Evolutionary conservation across 306 rosid species (phyloP).

Genomic region (Acacia melanoxylon): DNA sequence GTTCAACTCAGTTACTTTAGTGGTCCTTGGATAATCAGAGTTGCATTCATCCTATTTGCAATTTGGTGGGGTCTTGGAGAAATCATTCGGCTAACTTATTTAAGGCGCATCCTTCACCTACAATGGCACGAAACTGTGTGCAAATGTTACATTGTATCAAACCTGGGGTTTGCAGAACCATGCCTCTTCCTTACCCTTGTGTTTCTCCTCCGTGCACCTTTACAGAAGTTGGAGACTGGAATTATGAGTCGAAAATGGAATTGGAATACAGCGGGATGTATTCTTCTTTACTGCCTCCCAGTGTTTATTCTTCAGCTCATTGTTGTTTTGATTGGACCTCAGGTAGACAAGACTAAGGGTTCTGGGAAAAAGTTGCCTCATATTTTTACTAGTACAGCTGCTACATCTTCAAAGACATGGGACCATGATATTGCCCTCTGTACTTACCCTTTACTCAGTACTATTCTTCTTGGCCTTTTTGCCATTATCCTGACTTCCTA

Average conservation of each 20-base stretch:
- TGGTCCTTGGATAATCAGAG: constrained; percentile 97
- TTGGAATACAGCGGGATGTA: constrained; percentile 65
- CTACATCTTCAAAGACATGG: constrained; percentile 35
- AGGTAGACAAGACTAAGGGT: constrained; percentile 44
- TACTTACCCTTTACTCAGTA: constrained; percentile 92
- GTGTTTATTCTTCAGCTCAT: constrained; percentile 79
- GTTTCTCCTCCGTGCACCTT: constrained; percentile 91
- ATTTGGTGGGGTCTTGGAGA: constrained; percentile 99
- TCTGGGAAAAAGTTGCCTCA: constrained; percentile 50
- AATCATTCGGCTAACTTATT: constrained; percentile 68
- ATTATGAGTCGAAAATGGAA: constrained; percentile 82
- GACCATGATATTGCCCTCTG: constrained; percentile 61
- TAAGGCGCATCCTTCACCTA: constrained; percentile 57
- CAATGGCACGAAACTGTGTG: constrained; percentile 87
- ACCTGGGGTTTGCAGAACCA: constrained; percentile 97
- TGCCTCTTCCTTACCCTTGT: constrained; percentile 92
- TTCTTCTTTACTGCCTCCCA: constrained; percentile 84
- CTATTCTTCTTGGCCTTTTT: constrained; percentile 78
- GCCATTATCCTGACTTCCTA: constrained; percentile 77
- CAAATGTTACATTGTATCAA: constrained; percentile 93
- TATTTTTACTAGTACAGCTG: constrained; percentile 60
- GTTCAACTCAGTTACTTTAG: constrained; percentile 78
- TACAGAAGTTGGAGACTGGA: constrained; percentile 76
- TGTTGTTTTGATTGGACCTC: constrained; percentile 73
- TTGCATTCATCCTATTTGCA: constrained; percentile 69